Evolutionary conservation across 495 filamentous ascomycete species (phyloP), one percentile per base, ranked within the genome.

Genomic region (Rhypophila decipiens): DNA sequence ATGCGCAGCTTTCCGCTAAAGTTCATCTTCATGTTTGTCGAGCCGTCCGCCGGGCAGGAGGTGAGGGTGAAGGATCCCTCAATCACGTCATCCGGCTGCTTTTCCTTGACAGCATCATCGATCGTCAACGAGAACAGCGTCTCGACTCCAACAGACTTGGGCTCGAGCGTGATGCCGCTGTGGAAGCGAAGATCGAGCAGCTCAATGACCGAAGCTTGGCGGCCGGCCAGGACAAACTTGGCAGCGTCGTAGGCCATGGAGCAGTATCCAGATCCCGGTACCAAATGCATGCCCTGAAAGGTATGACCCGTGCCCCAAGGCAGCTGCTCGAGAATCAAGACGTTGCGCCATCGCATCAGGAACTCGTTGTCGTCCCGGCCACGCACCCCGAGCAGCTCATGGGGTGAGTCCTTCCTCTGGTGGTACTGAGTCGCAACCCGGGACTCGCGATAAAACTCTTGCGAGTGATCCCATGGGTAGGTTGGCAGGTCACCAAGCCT

Each of bases 401-500:
- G 73, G 0, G 67, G 71, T 10, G 49, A 47, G 9, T 59, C 58
- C 0, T 52, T 43, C 47, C 64, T 64, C 54, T 66, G 63, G 22
- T 77, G 69, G 21, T 67, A 63, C 33, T 76, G 63, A 0, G 65
- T 61, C n/a, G 68, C 69, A 8, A 76, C 44, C 4, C 76, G 61
- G 5, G 73, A 74, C 47, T 79, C 75, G 2, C 66, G 60, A 47
- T 69, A 77, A 31, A 71, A 58, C 3, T 50, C 37, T 33, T 62
- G 57, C 0, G 68, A 65, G 50, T 79, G 76, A 21, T 80, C 69
- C 69, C 75, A 79, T 4, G 66, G 63, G 43, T 78, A 80, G 3
- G 47, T 35, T 0, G 76, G 75, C 11, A 66, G 24, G 13, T 69
- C 56, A 4, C 24, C 19, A 29, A 60, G 60, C 45, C 31, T 64